These are phyloP conservation scores for Lichtheimia ornata DNA, from an alignment of 371 early-diverging fungal genomes.

Conservation along the genomic window DNA sequence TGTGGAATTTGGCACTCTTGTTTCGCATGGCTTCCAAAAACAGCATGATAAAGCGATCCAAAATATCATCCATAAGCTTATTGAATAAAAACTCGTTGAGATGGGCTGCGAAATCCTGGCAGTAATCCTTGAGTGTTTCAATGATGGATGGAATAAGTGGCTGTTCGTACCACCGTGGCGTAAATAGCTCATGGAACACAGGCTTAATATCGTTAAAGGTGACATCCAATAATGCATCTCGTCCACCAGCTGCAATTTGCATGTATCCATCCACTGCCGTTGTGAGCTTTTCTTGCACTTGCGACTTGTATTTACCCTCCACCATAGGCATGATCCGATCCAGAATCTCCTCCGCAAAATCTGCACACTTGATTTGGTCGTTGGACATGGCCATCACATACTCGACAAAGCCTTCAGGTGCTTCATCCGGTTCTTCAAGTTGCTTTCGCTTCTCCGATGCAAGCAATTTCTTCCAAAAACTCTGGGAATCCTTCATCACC, in stretches of 20 bases:
- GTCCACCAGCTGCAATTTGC: slow-evolving; percentile 72
- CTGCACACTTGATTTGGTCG: slow-evolving; percentile 86
- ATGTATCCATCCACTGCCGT: slow-evolving; percentile 80
- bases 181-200: slow-evolving; percentile 74
- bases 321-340: slow-evolving; percentile 67
- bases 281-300: slow-evolving; percentile 63
- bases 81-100: slow-evolving; percentile 85
- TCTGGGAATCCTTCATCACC: slow-evolving; percentile 79
- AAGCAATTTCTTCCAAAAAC: slow-evolving; percentile 75
- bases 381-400: slow-evolving; percentile 94
- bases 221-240: slow-evolving; percentile 76
- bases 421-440: slow-evolving; percentile 67
- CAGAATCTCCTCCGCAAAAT: slow-evolving; percentile 83
- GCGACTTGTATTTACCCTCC: slow-evolving; percentile 66
- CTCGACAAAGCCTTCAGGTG: slow-evolving; percentile 83
- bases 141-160: slow-evolving; percentile 81
- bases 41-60: slow-evolving; percentile 80
- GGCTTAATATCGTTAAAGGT: slow-evolving; percentile 81
- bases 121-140: slow-evolving; percentile 91
- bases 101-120: slow-evolving; percentile 75
- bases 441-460: slow-evolving; percentile 75
- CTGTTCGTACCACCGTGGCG: slow-evolving; percentile 87
- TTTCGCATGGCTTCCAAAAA: slow-evolving; percentile 84
- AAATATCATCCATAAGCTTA: slow-evolving; percentile 79
- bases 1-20: slow-evolving; percentile 76